Evolutionary conservation across 2,329 filamentous ascomycete species (phyloP).

Genomic region (Metarhizium guizhouense): DNA sequence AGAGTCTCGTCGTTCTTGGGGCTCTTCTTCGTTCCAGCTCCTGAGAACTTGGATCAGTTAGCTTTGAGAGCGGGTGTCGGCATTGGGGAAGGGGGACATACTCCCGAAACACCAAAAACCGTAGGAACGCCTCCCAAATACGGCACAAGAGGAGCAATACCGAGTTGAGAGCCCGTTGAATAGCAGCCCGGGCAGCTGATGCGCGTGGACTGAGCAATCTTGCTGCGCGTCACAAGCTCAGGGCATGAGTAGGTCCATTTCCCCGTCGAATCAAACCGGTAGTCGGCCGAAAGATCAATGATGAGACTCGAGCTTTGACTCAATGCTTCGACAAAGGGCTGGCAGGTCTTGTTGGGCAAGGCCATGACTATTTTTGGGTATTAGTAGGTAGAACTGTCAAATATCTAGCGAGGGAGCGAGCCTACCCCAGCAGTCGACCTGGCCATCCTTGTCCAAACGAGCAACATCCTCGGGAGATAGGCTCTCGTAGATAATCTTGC

Average conservation of each 20-base stretch:
- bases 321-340: conserved; percentile 86
- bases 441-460: conserved; percentile 71
- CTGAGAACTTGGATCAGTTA: background rate
- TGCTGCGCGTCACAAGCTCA: conserved; percentile 62
- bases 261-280: conserved; percentile 61
- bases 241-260: conserved; percentile 66
- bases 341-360: conserved; percentile 88
- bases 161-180: conserved; percentile 84
- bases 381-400: too few relatives aligned
- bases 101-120: conserved; percentile 44
- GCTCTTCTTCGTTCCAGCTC: conserved; percentile 82
- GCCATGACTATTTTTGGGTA: conserved; percentile 59
- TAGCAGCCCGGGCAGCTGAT: conserved; percentile 96
- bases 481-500: conserved; percentile 87
- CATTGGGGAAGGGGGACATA: too few relatives aligned
- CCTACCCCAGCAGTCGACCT: conserved; percentile 74
- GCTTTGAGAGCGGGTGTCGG: background rate
- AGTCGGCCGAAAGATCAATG: conserved; percentile 93
- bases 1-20: conserved; percentile 86
- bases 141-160: conserved; percentile 72
- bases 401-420: too few relatives aligned
- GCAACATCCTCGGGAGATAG: conserved; percentile 78
- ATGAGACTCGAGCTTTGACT: conserved; percentile 66
- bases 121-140: conserved; percentile 70
- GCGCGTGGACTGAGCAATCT: conserved; percentile 68